Evolutionary conservation across 257 asterid genomes (phyloP).

Genomic region (Gardenia jasminoides): DNA sequence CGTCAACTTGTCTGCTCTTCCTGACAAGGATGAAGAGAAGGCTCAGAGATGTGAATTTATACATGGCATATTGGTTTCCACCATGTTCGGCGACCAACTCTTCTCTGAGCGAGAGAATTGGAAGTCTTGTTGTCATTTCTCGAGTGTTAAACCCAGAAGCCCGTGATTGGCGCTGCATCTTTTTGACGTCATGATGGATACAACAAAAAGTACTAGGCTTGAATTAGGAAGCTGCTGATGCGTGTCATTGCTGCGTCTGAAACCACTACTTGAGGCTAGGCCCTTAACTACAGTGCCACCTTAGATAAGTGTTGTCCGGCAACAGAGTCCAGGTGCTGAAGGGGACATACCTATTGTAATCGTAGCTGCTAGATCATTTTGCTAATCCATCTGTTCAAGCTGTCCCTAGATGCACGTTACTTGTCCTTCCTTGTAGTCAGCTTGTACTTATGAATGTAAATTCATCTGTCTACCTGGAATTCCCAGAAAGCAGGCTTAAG

Average conservation of each 20-base stretch:
- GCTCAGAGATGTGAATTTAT: constrained; percentile 32
- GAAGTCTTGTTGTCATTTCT: not conserved
- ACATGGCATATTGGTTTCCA: constrained; percentile 30
- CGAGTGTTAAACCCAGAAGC: not conserved
- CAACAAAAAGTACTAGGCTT: not conserved
- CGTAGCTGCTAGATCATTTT: no score
- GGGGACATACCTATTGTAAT: no score
- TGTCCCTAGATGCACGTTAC: not conserved
- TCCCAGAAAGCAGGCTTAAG: not conserved
- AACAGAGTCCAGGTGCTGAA: no score
- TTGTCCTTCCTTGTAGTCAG: not conserved
- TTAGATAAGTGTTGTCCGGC: no score
- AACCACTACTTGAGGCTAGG: no score
- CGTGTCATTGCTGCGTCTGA: no score
- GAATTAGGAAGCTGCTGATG: constrained; percentile 7
- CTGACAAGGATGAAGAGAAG: constrained; percentile 31
- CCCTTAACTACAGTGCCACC: no score
- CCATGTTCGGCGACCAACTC: constrained; percentile 22
- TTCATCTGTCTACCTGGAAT: not conserved
- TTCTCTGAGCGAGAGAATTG: constrained; percentile 17
- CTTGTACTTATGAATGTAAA: not conserved
- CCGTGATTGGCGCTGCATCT: constrained; percentile 6
- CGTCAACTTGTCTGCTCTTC: constrained; percentile 14
- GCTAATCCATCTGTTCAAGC: no score
- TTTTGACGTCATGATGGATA: not conserved